Conservation (phyloP, 2,329 filamentous ascomycete genomes). For the Cytospora mali region DNA sequence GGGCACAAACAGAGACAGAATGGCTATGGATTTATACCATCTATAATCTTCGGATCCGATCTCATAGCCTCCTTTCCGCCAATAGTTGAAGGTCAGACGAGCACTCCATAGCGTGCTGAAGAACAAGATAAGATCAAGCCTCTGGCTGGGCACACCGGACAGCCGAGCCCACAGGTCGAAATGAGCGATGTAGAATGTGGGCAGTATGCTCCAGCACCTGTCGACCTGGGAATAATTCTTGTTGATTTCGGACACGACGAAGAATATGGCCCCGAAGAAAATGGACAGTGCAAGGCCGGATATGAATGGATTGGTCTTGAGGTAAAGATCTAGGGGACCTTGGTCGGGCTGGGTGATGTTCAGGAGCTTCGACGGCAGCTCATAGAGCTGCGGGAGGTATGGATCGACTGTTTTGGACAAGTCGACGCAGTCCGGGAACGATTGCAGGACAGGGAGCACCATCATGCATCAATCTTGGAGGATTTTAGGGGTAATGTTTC, state of each 20-base stretch:
- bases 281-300: conserved; percentile 73
- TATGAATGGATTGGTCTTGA: conserved; percentile 83
- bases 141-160: conserved; percentile 68
- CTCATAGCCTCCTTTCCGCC: conserved; percentile 88
- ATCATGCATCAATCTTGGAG: conserved; percentile 46
- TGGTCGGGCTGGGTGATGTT: conserved; percentile 62
- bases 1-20: background rate
- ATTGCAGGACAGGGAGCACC: conserved; percentile 72
- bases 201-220: conserved; percentile 86
- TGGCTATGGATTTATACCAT: conserved; percentile 55
- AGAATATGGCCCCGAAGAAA: conserved; percentile 69
- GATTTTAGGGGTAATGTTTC: background rate
- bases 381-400: conserved; percentile 69
- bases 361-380: conserved; percentile 67
- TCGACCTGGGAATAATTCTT: conserved; percentile 97
- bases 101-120: conserved; percentile 81
- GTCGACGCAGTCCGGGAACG: conserved; percentile 74
- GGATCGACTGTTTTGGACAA: conserved; percentile 75
- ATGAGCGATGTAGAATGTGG: conserved; percentile 83
- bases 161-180: conserved; percentile 81
- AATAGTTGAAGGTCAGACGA: conserved; percentile 94
- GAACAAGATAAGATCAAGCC: conserved; percentile 71
- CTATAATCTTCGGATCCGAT: conserved; percentile 93
- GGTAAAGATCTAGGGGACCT: conserved; percentile 71
- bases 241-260: conserved; percentile 81